phyloP scores from a whole-genome alignment of 2,329 filamentous ascomycete species.

The Penicillium aurantiogriseum region DNA sequence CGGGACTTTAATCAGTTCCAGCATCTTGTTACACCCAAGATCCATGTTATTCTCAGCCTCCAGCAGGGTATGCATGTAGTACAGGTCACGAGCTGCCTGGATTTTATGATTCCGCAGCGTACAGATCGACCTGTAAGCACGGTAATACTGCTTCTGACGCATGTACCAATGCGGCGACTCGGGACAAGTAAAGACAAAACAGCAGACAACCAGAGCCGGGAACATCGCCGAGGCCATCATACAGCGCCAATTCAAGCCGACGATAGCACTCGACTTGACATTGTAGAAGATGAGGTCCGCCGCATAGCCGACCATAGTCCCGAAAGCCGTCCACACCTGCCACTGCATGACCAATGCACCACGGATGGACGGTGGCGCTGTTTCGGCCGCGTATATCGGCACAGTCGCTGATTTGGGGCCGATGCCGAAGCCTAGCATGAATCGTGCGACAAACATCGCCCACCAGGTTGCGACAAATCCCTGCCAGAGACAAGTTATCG shows the following conservation, averaged over 20 bases:
- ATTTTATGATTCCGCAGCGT: conserved; percentile 45
- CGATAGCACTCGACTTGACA: conserved; percentile 53
- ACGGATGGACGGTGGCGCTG: conserved; percentile 65
- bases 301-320: conserved; percentile 57
- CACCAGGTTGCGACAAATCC: conserved; percentile 69
- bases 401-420: conserved; percentile 73
- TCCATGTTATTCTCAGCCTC: conserved; percentile 58
- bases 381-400: conserved; percentile 75
- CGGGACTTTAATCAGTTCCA: conserved; percentile 60
- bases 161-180: conserved; percentile 52
- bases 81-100: conserved; percentile 47
- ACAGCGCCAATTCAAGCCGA: conserved; percentile 64
- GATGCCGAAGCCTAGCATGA: conserved; percentile 75
- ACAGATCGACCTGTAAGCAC: conserved; percentile 45
- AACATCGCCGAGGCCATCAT: conserved; percentile 68
- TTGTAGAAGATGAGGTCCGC: conserved; percentile 62
- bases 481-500: conserved; percentile 53
- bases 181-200: conserved; percentile 63
- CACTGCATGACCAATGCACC: conserved; percentile 80
- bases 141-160: conserved; percentile 42
- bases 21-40: conserved; percentile 51
- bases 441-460: conserved; percentile 67
- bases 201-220: conserved; percentile 58
- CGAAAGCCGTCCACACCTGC: conserved; percentile 60
- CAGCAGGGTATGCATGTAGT: conserved; percentile 55